phyloP scores from a whole-genome alignment of 768 basidiomycete species.

The Mycena rosella region DNA sequence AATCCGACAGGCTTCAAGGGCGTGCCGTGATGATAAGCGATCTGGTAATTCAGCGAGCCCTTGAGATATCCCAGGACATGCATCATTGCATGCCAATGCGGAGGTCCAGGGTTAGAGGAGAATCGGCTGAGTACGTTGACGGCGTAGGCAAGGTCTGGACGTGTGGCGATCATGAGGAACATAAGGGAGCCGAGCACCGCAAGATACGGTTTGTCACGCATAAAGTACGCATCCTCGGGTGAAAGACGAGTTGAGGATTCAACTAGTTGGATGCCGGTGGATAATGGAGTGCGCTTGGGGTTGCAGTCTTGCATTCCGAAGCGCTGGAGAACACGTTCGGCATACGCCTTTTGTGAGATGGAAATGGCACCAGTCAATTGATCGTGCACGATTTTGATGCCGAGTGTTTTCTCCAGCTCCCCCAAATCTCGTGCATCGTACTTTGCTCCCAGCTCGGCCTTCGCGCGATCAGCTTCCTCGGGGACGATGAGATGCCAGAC shows the following conservation, averaged over 20 bases:
- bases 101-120: constrained; percentile 30
- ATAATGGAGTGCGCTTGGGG: constrained; percentile 2
- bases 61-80: constrained; percentile 46
- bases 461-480: not conserved
- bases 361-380: constrained; percentile 26
- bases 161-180: constrained; percentile 30
- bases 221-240: not conserved
- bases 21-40: constrained; percentile 37
- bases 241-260: not conserved
- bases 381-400: constrained; percentile 45
- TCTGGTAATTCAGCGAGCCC: constrained; percentile 38
- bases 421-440: not conserved
- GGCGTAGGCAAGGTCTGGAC: constrained; percentile 23
- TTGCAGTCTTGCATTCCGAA: constrained; percentile 29
- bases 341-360: constrained; percentile 45
- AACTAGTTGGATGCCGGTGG: not conserved
- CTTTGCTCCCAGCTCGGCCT: not conserved
- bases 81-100: constrained; percentile 45
- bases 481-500: not conserved
- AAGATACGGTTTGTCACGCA: constrained; percentile 30
- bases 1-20: not conserved
- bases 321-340: constrained; percentile 40
- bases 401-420: constrained; percentile 30
- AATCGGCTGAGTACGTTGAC: constrained; percentile 15
- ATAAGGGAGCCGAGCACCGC: constrained; percentile 29